Percentiles rank a stretch among this genome's conserved stretches.
Conservation (phyloP, 2,329 filamentous ascomycete genomes). For the Waltergamsia citrina region DNA sequence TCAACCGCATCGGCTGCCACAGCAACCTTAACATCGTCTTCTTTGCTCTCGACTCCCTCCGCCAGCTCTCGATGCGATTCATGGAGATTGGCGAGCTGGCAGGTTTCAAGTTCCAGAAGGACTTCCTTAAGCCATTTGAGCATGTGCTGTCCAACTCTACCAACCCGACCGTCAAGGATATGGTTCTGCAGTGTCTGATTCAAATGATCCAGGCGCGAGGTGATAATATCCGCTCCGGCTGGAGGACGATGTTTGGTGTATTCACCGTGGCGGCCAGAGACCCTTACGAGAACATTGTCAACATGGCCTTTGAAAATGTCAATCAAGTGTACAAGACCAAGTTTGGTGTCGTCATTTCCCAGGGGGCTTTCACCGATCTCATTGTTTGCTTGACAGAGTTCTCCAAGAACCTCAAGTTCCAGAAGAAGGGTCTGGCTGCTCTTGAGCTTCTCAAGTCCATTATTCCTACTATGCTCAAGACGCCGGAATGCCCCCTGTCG, state of each 20-base stretch:
- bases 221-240: constrained; percentile 94
- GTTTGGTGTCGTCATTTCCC: constrained; percentile 91
- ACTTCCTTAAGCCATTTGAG: constrained; percentile 97
- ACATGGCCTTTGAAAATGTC: constrained; percentile 93
- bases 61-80: constrained; percentile 96
- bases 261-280: constrained; percentile 94
- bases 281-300: constrained; percentile 91
- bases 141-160: constrained; percentile 92
- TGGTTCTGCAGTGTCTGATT: constrained; percentile 90
- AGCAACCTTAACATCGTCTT: constrained; percentile 95
- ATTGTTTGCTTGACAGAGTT: constrained; percentile 97
- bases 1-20: constrained; percentile 95
- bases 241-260: constrained; percentile 99
- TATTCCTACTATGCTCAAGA: constrained; percentile 89
- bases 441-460: constrained; percentile 92
- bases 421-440: constrained; percentile 94
- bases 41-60: constrained; percentile 89
- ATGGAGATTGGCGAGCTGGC: constrained; percentile 97
- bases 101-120: constrained; percentile 99
- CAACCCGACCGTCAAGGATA: constrained; percentile 90
- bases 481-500: constrained; percentile 87
- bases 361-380: constrained; percentile 92
- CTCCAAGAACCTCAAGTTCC: constrained; percentile 96
- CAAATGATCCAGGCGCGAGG: constrained; percentile 98
- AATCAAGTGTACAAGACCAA: constrained; percentile 91